Base-by-base conservation (phyloP, 305 asterid genomes). In the Plantago coronopus region DNA sequence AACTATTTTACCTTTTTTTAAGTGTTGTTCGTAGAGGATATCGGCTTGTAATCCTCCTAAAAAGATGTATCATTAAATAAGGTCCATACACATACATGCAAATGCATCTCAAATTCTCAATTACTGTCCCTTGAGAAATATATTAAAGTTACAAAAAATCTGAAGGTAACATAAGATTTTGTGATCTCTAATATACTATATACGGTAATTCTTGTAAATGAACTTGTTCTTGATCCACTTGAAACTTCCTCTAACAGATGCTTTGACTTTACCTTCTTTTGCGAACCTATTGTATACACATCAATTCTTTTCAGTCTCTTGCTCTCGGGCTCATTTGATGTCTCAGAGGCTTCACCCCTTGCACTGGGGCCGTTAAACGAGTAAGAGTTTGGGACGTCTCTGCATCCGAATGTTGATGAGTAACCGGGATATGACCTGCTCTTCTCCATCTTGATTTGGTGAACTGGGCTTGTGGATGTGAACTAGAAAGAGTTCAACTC, bases 281-380 rank as follows among this genome's bases (percentile, higher is more conserved):
- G 83, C 67, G 63, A 86, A 74, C 91, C 77, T 81, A 51, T 89
- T 86, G 43, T 89, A 89, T 0, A 78, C 69, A 78, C 69, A 54
- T 88, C 94, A 51, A 89, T 79, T 72, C 95, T 82, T 74, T 81
- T 89, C 88, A 79, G 86, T 84, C 97, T 86, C 79, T 86, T 84
- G 69, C 64, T 61, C 34, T 89, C 91, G 9, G 91, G 85, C 61
- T 84, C 94, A 54, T 34, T 81, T 14, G 80, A 40, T 21, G 83
- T 34, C 40, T 12, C 81, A 31, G 71, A 76, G 0, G 73, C 69
- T 44, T 65, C 49, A n/a, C 42, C 69, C 17, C 69, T 83, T 1
- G 61, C 10, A n/a, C 29, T 82, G 23, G 91, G 89, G 10, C 96
- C 94, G 50, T 87, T 87, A 66, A 87, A 87, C 17, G 72, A 60